Evolutionary conservation across 1,284 basidiomycete genomes (phyloP), one percentile per base, ranked within the genome.

Genomic region (Takashimella tepidaria): DNA sequence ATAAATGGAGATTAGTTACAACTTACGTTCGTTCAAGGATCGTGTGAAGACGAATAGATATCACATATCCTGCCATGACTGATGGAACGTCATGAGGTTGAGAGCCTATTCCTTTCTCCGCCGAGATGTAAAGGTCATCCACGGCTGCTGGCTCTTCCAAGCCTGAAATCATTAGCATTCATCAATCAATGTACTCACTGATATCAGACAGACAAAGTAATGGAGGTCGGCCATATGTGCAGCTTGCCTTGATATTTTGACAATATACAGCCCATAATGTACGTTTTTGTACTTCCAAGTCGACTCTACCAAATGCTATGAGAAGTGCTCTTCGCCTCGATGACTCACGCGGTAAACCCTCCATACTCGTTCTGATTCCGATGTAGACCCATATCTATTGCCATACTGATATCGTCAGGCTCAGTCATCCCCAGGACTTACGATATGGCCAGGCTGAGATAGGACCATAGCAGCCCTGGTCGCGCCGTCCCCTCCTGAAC

Each of bases 251-350:
- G 12, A 66, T 57, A n/a, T 58, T 55, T 54, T 66, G 64, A 49
- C 61, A 59, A 58, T 68, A 68, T 13, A 68, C 49, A 6, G 66
- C 66, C 66, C 66, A 68, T 3, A 66, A 55, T 10, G 64, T 68
- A 5, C 66, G 55, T 46, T 64, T 68, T 19, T 64, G 62, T 24
- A 65, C 64, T 44, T 68, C 64, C 11, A 64, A 42, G 21, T 68
- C 66, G 48, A 68, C 57, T 4, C 57, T 58, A 41, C 31, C 16
- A 8, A 8, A 37, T 37, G n/a, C n/a, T n/a, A n/a, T n/a, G n/a
- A n/a, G n/a, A 37, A 16, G 40, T 41, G 27, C 43, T 22, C 23
- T 45, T 13, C 3, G 12, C 40, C 3, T 24, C 16, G 45, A 11
- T 16, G 10, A 44, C 57, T 43, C 41, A 61, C 59, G 61, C 61